phyloP scores from a whole-genome alignment of 148 eudicot genomes.

The Suaeda aralocaspica region DNA sequence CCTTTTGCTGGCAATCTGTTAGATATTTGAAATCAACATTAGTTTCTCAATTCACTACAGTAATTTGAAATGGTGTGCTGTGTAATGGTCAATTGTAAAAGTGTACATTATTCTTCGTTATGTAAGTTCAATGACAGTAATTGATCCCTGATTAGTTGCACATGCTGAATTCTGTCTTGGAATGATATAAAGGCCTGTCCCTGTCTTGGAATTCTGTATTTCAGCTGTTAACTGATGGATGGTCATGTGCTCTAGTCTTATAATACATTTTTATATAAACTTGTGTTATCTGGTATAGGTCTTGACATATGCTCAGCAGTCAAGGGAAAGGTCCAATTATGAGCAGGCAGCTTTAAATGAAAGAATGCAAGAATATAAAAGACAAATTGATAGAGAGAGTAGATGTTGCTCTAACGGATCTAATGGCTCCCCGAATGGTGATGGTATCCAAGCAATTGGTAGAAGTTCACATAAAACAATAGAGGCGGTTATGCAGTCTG shows the following conservation, averaged over 20 bases:
- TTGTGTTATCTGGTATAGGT: conserved; percentile 47
- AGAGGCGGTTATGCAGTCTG: conserved; percentile 97
- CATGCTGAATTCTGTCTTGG: neutral
- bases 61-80: neutral
- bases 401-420: conserved; percentile 82
- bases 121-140: no score
- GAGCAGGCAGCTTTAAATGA: conserved; percentile 94
- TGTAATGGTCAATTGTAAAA: no score
- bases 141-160: neutral
- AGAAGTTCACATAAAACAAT: conserved; percentile 97
- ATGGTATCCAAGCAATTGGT: conserved; percentile 91
- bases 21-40: neutral
- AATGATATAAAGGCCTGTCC: neutral
- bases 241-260: neutral
- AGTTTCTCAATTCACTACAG: neutral
- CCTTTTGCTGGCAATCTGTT: neutral
- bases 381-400: conserved; percentile 92
- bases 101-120: no score
- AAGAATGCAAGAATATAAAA: conserved; percentile 93
- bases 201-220: neutral
- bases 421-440: conserved; percentile 88
- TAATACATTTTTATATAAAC: neutral
- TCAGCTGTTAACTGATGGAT: conserved; percentile 1
- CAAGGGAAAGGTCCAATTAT: conserved; percentile 88
- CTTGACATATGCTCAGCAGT: conserved; percentile 89